These are phyloP conservation scores for Fistulifera solaris DNA, from an alignment of 108 stramenopile species.

Conservation along the genomic window DNA sequence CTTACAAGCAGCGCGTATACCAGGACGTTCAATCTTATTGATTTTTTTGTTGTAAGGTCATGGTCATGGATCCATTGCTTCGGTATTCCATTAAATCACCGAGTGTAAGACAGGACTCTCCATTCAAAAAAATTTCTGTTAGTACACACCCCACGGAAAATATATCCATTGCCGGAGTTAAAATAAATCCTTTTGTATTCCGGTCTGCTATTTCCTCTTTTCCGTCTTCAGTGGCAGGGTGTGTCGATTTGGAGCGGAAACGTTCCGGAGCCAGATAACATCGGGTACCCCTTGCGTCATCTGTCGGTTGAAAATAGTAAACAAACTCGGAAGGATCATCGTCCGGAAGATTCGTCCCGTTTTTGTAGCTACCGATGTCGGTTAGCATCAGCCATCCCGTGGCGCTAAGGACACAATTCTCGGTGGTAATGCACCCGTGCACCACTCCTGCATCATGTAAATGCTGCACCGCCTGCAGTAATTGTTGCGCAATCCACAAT, in stretches of 20 bases:
- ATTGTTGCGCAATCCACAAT: constrained; percentile 86
- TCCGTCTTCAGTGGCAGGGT: background rate
- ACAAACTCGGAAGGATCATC: constrained; percentile 91
- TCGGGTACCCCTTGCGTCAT: constrained; percentile 51
- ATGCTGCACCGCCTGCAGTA: constrained; percentile 75
- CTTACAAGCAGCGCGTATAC: constrained; percentile 69
- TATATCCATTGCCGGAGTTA: constrained; percentile 91
- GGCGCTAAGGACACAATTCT: constrained; percentile 88
- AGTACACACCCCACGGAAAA: constrained; percentile 95
- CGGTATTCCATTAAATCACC: constrained; percentile 86
- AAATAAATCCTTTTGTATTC: constrained; percentile 4
- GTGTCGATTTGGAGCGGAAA: constrained; percentile 30
- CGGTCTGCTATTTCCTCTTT: background rate
- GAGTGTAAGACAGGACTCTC: constrained; percentile 87
- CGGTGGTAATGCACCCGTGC: constrained; percentile 93
- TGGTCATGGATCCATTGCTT: constrained; percentile 24
- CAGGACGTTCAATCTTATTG: constrained; percentile 77
- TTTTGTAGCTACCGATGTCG: constrained; percentile 91
- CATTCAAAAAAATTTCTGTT: constrained; percentile 90
- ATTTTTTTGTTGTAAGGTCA: constrained; percentile 63
- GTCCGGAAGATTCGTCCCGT: constrained; percentile 78
- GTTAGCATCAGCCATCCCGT: constrained; percentile 87
- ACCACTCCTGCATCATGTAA: constrained; percentile 70
- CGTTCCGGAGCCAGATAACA: constrained; percentile 97
- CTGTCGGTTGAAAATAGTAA: constrained; percentile 80